Base-by-base conservation (phyloP, 192 early-diverging fungal genomes). In the Lobosporangium transversale region DNA sequence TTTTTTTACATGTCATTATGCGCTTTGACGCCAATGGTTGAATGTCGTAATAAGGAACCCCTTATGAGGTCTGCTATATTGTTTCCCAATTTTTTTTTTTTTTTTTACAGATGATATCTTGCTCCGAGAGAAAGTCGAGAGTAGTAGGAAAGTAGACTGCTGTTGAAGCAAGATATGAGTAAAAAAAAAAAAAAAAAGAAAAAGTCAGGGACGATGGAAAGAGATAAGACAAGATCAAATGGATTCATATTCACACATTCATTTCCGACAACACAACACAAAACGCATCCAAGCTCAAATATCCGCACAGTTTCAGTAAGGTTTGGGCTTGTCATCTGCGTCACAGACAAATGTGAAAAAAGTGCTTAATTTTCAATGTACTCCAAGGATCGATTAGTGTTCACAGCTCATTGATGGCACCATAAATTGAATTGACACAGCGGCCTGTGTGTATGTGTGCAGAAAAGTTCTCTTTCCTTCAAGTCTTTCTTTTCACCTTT, bases 11-110 rank as follows among this genome's bases (percentile, higher is more conserved):
- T 82, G 35, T 88, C 87, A 66, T 92, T 89, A 43, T 83, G 87
- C 21, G 89, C 88, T 18, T 62, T 60, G 61, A 92, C 91, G 3
- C 86, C 88, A 31, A 79, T 51, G 79, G 63, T 5, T 73, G 37
- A 4, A 51, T 82, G 58, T 90, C 81, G 58, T 93, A 93, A 2
- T 86, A 86, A 0, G 62, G 54, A 0, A 42, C 67, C 12, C 90
- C 89, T 58, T 88, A 92, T 89, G 15, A 92, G 70, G 58, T 90
- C 85, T n/a, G 83, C 83, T 10, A 92, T 89, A 55, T 81, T 68
- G 54, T n/a, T n/a, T n/a, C n/a, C n/a, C n/a, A n/a, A n/a, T n/a
- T n/a, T n/a, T n/a, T n/a, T n/a, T n/a, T n/a, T n/a, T 85, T 68
- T 18, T 73, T 47, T 59, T 69, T 81, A 62, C 78, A 59, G 29